Percentiles rank a stretch among this genome's conserved stretches.
phyloP scores from a whole-genome alignment of 2,329 filamentous ascomycete genomes.

The Talaromyces sp. region DNA sequence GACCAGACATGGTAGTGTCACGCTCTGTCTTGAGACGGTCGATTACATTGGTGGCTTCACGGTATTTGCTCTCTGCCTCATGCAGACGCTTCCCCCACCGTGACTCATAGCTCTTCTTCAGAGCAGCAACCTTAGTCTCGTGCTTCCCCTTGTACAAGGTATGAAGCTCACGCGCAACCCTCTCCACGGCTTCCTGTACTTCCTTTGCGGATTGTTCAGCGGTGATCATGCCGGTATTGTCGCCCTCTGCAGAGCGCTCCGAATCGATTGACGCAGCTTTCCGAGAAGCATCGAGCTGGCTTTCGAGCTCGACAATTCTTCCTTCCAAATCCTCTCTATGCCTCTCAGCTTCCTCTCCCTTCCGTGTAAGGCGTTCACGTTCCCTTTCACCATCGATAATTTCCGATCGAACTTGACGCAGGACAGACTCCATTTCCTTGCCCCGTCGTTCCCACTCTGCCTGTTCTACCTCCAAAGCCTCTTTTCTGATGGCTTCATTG shows the following conservation, averaged over 20 bases:
- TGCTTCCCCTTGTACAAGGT: constrained; percentile 95
- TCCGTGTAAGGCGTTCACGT: constrained; percentile 70
- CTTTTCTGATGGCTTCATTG: constrained; percentile 67
- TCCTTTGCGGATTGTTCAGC: constrained; percentile 53
- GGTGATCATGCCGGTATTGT: constrained; percentile 32
- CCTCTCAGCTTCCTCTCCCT: constrained; percentile 72
- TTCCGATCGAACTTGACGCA: constrained; percentile 76
- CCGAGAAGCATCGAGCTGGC: constrained; percentile 40
- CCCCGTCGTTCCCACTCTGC: constrained; percentile 79
- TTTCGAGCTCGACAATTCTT: constrained; percentile 43
- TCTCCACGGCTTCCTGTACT: constrained; percentile 80
- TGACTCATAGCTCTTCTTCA: constrained; percentile 76
- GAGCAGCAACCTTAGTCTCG: constrained; percentile 86
- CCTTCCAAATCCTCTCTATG: constrained; percentile 41
- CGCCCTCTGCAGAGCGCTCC: constrained; percentile 28
- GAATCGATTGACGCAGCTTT: constrained; percentile 22
- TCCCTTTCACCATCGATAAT: constrained; percentile 75
- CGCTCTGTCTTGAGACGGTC: constrained; percentile 64
- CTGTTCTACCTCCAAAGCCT: constrained; percentile 70
- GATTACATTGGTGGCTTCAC: constrained; percentile 67
- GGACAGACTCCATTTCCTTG: constrained; percentile 76
- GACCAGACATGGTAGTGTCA: constrained; percentile 61
- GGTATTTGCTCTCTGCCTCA: constrained; percentile 69
- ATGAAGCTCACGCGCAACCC: constrained; percentile 90
- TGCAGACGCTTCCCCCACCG: constrained; percentile 85